These are phyloP conservation scores for Jaapia argillacea DNA, from an alignment of 768 basidiomycete genomes.

Conservation along the genomic window DNA sequence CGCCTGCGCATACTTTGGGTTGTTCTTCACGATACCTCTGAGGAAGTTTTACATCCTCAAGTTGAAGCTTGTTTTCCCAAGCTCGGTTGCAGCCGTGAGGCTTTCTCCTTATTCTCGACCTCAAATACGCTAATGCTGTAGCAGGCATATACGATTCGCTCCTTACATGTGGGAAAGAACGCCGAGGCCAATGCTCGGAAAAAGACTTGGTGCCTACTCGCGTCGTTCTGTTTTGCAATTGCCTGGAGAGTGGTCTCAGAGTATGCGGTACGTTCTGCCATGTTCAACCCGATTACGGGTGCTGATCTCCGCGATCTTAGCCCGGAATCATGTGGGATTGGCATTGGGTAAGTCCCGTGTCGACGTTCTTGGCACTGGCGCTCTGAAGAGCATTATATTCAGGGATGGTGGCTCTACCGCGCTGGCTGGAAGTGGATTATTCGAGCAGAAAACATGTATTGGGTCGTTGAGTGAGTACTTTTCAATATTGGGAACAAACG, in stretches of 20 bases:
- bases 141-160: conserved; percentile 15
- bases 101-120: background rate
- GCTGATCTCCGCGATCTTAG: too few relatives aligned
- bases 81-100: conserved; percentile 12
- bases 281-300: too few relatives aligned
- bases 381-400: too few relatives aligned
- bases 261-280: too few relatives aligned
- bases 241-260: conserved; percentile 10
- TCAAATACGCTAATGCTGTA: background rate
- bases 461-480: too few relatives aligned
- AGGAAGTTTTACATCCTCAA: conserved; percentile 13
- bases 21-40: conserved; percentile 15
- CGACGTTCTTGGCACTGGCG: conserved; percentile 5
- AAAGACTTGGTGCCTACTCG: conserved; percentile 11
- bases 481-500: too few relatives aligned
- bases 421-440: conserved; percentile 13
- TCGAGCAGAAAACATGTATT: conserved; percentile 12
- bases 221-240: conserved; percentile 10
- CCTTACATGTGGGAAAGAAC: conserved; percentile 12
- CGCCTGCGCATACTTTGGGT: conserved; percentile 12
- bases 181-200: conserved; percentile 11
- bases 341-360: too few relatives aligned
- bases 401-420: background rate
- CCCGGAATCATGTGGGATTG: conserved; percentile 14
- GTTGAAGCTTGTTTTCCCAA: conserved; percentile 13